These are phyloP conservation scores for Neurospora intermedia DNA, from an alignment of 495 filamentous ascomycete species.

Conservation along the genomic window DNA sequence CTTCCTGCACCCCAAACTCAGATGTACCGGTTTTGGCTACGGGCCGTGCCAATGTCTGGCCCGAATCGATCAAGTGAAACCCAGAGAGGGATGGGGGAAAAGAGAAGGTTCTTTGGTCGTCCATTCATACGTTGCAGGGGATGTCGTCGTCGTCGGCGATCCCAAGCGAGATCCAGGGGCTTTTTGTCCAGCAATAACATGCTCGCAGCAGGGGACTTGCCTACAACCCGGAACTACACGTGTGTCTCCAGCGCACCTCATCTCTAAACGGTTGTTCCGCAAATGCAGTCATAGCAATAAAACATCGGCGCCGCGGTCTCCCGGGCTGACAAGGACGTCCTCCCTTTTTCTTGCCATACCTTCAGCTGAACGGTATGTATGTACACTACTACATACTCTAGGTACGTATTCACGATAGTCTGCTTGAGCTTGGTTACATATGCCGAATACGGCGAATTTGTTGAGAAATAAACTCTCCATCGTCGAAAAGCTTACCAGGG, in stretches of 20 bases:
- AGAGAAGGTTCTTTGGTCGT: background rate
- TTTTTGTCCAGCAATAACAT: background rate
- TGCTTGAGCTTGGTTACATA: background rate
- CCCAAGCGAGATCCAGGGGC: conserved; percentile 8
- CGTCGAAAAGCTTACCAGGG: background rate
- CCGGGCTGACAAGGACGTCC: background rate
- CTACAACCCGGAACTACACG: background rate
- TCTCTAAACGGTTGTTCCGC: background rate
- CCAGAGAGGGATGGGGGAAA: background rate
- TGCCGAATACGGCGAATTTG: background rate
- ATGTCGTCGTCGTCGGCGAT: background rate
- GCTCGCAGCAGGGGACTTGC: background rate
- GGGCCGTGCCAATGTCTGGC: background rate
- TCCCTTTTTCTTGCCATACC: background rate
- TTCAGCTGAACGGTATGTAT: background rate
- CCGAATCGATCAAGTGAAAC: background rate
- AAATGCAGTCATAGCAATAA: background rate
- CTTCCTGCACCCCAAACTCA: background rate
- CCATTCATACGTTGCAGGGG: background rate
- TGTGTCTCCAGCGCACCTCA: background rate
- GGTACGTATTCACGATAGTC: background rate
- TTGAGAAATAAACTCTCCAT: background rate
- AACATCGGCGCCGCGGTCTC: background rate
- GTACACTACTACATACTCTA: no score
- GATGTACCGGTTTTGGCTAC: background rate